Conservation (phyloP, 805 yeast species). For the Vanderwaltozyma yarrowii region DNA sequence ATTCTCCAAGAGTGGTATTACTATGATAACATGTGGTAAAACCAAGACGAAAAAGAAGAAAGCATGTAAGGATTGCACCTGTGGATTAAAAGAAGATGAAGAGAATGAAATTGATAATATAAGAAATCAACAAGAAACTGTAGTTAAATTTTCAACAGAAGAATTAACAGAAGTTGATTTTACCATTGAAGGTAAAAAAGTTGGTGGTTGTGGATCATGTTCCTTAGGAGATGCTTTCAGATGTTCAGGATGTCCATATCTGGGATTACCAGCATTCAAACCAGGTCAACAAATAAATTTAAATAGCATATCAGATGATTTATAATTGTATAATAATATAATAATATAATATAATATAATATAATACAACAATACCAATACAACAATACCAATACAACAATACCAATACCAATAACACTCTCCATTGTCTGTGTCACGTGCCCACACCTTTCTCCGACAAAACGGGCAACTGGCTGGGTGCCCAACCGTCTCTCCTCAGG, state of each 20-base stretch:
- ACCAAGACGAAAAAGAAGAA: slow-evolving; percentile 39
- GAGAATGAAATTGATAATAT: slow-evolving; percentile 39
- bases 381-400: too few species aligned
- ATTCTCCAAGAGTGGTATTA: slow-evolving; percentile 22
- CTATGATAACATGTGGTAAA: slow-evolving; percentile 25
- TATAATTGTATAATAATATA: slow-evolving; percentile 27
- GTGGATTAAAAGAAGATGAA: slow-evolving; percentile 89
- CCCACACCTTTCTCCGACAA: too few species aligned
- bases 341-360: too few species aligned
- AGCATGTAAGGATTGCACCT: slow-evolving; percentile 97
- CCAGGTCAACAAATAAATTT: slow-evolving; percentile 88
- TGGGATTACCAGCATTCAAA: slow-evolving; percentile 96
- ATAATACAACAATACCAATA: too few species aligned
- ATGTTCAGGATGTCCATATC: slow-evolving; percentile 95
- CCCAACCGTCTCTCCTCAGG: too few species aligned
- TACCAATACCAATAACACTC: too few species aligned
- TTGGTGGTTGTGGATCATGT: slow-evolving; percentile 97
- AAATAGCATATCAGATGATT: slow-evolving; percentile 67
- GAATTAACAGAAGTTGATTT: slow-evolving; percentile 89
- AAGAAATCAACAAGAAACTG: slow-evolving; percentile 27
- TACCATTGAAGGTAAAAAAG: slow-evolving; percentile 84
- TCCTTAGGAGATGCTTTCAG: slow-evolving; percentile 96
- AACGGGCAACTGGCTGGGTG: too few species aligned
- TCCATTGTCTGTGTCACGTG: too few species aligned
- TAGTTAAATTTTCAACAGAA: slow-evolving; percentile 36